Evolutionary conservation across 352 stramenopile species (phyloP), one percentile per base, ranked within the genome.

Genomic region (Phytophthora lateralis): DNA sequence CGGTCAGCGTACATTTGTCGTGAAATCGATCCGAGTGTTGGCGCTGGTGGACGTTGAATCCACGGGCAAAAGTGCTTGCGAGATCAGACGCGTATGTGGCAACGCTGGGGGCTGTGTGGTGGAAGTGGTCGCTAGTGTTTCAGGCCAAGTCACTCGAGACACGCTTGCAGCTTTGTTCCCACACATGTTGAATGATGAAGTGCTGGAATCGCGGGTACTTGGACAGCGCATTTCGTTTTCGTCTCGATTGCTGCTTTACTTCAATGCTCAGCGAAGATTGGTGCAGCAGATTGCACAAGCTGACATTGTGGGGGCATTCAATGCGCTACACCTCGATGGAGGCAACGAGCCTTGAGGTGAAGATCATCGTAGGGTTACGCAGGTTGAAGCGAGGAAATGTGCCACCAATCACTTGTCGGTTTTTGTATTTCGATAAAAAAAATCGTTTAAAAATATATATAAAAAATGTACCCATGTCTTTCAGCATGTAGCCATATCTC

Each of bases 11-110:
- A 44, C 37, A 3, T 71, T 64, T 35, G 26, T 12, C 7, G 18
- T 76, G 26, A 44, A 47, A 9, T 75, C 64, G 1, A 69, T 62
- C 5, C 50, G 49, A 24, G 49, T 80, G 15, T 7, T 80, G 43
- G 27, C 30, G 4, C 18, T 48, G 8, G 51, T 58, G 0, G 39
- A 63, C 20, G 24, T 2, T 18, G n/a, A 17, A 8, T 49, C 55
- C 17, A 17, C 43, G 29, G 43, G 44, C 30, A 50, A 55, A 37
- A 12, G 4, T 38, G 55, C 49, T 29, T 14, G 26, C 35, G 53
- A 63, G 32, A 54, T 69, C 41, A 12, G 55, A 21, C 30, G 34
- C 1, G 30, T 63, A 9, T 58, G 53, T 11, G 39, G 55, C 14
- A 54, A 38, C n/a, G 37, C 3, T 35, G 53, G 30, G 6, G 53